A percentile compares a stretch with the other conserved stretches of the same genome.
phyloP scores from a whole-genome alignment of 352 stramenopile species.

The Globisporangium spiculum region DNA sequence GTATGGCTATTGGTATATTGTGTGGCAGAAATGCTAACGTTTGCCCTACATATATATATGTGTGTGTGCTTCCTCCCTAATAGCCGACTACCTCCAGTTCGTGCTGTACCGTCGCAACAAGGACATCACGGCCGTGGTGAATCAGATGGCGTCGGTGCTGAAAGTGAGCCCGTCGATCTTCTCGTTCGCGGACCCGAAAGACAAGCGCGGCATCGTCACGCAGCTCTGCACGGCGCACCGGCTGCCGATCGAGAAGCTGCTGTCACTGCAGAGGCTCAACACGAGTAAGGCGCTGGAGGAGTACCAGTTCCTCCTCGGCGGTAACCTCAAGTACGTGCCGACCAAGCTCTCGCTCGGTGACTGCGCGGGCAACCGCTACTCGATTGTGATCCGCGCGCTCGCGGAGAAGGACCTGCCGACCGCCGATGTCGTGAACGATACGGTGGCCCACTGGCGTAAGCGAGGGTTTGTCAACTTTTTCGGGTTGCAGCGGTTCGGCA shows the following conservation, averaged over 20 bases:
- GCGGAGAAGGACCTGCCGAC: constrained; percentile 51
- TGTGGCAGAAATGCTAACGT: not conserved
- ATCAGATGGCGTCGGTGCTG: constrained; percentile 75
- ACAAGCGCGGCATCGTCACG: constrained; percentile 95
- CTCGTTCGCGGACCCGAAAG: constrained; percentile 95
- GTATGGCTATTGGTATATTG: not conserved
- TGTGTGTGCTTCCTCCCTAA: constrained; percentile 21
- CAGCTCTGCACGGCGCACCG: constrained; percentile 93
- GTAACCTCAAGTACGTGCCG: constrained; percentile 89
- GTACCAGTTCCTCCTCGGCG: constrained; percentile 87
- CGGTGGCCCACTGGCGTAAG: constrained; percentile 46
- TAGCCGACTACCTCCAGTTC: constrained; percentile 93
- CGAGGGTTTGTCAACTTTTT: constrained; percentile 97
- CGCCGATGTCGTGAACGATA: constrained; percentile 24
- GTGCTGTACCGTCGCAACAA: constrained; percentile 97
- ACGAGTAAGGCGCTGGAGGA: constrained; percentile 45
- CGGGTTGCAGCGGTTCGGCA: constrained; percentile 94
- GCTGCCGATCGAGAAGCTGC: constrained; percentile 58
- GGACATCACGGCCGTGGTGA: constrained; percentile 89
- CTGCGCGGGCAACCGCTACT: constrained; percentile 92
- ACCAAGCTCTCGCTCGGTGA: constrained; percentile 85
- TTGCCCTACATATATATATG: not conserved
- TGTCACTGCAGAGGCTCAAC: constrained; percentile 37
- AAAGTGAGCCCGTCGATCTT: constrained; percentile 73
- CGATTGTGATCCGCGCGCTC: constrained; percentile 91